phyloP scores from a whole-genome alignment of 2,329 filamentous ascomycete species.

The Pseudogymnoascus sp. region DNA sequence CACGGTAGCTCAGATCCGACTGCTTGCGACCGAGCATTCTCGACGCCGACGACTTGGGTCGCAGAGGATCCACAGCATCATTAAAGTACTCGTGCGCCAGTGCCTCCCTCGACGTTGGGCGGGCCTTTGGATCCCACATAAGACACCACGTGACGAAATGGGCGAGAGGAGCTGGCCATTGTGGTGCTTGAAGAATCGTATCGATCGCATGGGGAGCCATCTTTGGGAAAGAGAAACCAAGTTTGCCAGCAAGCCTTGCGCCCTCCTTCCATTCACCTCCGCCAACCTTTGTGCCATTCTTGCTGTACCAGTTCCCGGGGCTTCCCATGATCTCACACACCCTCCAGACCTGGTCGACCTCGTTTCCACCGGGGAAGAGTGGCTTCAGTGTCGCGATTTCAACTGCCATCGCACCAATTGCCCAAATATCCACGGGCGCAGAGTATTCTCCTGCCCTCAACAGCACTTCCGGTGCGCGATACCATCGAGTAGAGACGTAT shows the following conservation, averaged over 20 bases:
- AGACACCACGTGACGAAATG: conserved; percentile 97
- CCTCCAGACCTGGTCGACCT: conserved; percentile 98
- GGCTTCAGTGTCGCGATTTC: conserved; percentile 96
- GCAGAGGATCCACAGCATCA: conserved; percentile 84
- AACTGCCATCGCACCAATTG: conserved; percentile 95
- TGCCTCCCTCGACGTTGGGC: conserved; percentile 91
- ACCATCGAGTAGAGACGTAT: conserved; percentile 97
- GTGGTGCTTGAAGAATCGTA: conserved; percentile 79
- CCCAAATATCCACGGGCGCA: conserved; percentile 97
- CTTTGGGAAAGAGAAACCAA: conserved; percentile 98
- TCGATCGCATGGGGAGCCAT: conserved; percentile 98
- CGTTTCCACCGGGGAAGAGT: conserved; percentile 92
- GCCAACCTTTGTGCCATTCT: conserved; percentile 76
- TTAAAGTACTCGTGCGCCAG: conserved; percentile 90
- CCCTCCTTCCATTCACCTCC: conserved; percentile 98
- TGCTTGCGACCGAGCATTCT: conserved; percentile 83
- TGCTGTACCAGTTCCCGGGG: conserved; percentile 96
- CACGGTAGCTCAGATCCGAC: conserved; percentile 68
- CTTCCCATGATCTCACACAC: conserved; percentile 99
- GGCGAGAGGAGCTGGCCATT: conserved; percentile 83
- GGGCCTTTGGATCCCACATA: conserved; percentile 94
- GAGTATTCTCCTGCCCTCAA: conserved; percentile 94
- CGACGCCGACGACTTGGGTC: conserved; percentile 85
- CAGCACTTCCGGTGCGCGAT: conserved; percentile 85
- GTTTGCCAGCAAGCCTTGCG: conserved; percentile 83